These are phyloP conservation scores for Fomitopsis pulvina DNA, from an alignment of 768 basidiomycete genomes.

Conservation along the genomic window DNA sequence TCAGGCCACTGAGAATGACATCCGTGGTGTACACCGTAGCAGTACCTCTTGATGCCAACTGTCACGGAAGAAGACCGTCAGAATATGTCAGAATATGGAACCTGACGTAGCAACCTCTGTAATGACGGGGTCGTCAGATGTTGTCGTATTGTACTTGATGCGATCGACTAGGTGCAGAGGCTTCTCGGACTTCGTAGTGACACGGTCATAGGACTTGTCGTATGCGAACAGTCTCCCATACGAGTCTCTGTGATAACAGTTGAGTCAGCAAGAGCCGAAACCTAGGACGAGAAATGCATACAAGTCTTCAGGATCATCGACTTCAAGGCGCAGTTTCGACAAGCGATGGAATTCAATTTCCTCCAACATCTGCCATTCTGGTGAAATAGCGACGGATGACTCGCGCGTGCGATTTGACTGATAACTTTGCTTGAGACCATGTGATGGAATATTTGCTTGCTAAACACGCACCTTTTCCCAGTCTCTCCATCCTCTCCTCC, in stretches of 20 bases:
- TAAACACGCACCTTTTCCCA: constrained; percentile 76
- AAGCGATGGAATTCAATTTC: constrained; percentile 96
- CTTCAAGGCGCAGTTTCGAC: constrained; percentile 86
- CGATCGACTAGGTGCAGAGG: constrained; percentile 90
- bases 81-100: constrained; percentile 1
- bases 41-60: constrained; percentile 76
- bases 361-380: constrained; percentile 92
- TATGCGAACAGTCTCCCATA: constrained; percentile 91
- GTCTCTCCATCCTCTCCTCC: constrained; percentile 81
- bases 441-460: not conserved
- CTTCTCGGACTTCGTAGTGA: constrained; percentile 89
- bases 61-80: constrained; percentile 7
- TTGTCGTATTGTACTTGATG: constrained; percentile 95
- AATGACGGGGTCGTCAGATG: constrained; percentile 96
- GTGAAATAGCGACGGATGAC: constrained; percentile 87
- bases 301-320: constrained; percentile 89
- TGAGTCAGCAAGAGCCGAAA: not conserved
- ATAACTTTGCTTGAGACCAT: not conserved
- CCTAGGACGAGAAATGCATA: constrained; percentile 33
- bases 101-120: constrained; percentile 55
- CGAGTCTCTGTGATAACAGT: constrained; percentile 49
- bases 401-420: constrained; percentile 59
- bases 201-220: constrained; percentile 91
- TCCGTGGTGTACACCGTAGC: constrained; percentile 94
- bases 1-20: constrained; percentile 89